Conservation (phyloP, 225 moss, liverwort and hornwort genomes). For the Pseudoscleropodium purum region DNA sequence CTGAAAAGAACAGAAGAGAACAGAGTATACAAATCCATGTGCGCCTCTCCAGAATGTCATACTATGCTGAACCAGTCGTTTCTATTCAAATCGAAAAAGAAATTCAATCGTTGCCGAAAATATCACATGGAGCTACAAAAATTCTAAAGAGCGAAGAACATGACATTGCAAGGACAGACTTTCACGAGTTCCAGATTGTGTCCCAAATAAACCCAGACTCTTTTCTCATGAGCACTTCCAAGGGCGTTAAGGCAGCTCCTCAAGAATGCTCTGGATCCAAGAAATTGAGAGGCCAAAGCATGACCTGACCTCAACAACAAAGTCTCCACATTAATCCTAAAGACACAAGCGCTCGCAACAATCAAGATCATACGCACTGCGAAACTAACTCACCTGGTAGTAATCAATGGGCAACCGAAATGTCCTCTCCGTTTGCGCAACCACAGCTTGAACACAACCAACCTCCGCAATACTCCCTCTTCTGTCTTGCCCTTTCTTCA, state of each 20-base stretch:
- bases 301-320: background rate
- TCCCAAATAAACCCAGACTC: background rate
- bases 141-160: background rate
- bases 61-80: background rate
- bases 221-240: background rate
- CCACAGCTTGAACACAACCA: slow-evolving; percentile 17
- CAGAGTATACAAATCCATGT: background rate
- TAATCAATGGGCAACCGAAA: slow-evolving; percentile 83
- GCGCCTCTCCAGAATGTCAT: background rate
- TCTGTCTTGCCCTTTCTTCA: background rate
- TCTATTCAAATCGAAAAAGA: background rate
- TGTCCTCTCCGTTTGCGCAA: slow-evolving; percentile 59
- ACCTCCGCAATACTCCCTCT: background rate
- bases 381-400: slow-evolving; percentile 51
- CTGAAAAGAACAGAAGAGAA: background rate
- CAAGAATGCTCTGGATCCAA: background rate
- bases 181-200: background rate
- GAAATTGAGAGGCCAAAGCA: background rate
- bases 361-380: background rate
- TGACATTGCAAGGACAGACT: background rate
- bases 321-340: background rate
- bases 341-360: background rate
- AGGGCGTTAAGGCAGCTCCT: background rate
- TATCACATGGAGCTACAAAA: background rate
- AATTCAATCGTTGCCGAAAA: background rate